Percentiles rank a stretch among this genome's conserved stretches.
phyloP scores from a whole-genome alignment of 306 rosid genomes.

The Adenanthera pavonina region DNA sequence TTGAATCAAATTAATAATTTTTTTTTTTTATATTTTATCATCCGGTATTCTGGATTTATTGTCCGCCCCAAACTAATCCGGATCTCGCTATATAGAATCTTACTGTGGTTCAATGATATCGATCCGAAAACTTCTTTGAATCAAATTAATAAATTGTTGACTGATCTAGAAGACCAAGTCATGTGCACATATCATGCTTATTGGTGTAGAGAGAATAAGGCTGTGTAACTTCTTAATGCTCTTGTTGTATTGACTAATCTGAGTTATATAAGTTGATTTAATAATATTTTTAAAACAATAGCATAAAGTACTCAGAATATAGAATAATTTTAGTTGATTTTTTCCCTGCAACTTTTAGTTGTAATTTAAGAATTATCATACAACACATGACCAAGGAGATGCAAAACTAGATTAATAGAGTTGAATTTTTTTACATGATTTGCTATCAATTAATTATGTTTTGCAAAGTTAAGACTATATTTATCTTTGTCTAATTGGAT shows the following conservation, averaged over 20 bases:
- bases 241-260: not conserved
- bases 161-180: not conserved
- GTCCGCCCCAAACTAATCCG: too few relatives aligned
- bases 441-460: too few relatives aligned
- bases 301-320: not conserved
- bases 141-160: slow-evolving; percentile 18
- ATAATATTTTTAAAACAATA: not conserved
- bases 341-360: not conserved
- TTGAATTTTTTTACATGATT: too few relatives aligned
- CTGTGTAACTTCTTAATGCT: not conserved
- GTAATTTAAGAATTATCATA: not conserved
- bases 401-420: not conserved
- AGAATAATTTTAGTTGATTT: too few relatives aligned
- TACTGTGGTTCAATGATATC: too few relatives aligned
- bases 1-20: slow-evolving; percentile 4
- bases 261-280: not conserved
- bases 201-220: not conserved
- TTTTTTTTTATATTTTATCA: too few relatives aligned
- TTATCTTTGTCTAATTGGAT: too few relatives aligned
- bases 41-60: too few relatives aligned
- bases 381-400: not conserved
- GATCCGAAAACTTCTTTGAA: not conserved
- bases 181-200: not conserved
- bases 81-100: too few relatives aligned
- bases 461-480: too few relatives aligned